A percentile compares a stretch with the other conserved stretches of the same genome.
phyloP scores from a whole-genome alignment of 768 basidiomycete genomes.

The Pleurotus platypus region DNA sequence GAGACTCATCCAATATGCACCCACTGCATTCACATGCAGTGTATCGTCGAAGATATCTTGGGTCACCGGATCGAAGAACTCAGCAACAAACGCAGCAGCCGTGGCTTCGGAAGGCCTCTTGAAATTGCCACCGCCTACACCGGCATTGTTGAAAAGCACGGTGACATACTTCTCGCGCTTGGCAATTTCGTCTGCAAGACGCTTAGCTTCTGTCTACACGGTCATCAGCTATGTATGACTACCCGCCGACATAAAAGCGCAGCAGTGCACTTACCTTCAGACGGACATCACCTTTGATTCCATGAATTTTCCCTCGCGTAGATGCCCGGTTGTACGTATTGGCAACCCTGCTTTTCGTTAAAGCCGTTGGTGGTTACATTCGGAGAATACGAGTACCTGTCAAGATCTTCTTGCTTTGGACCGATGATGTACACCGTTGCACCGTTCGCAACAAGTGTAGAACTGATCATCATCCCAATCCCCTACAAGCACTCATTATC shows the following conservation, averaged over 20 bases:
- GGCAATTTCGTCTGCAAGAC: constrained; percentile 35
- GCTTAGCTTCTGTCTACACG: constrained; percentile 36
- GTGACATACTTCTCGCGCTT: constrained; percentile 36
- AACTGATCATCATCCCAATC: constrained; percentile 48
- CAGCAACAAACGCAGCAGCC: constrained; percentile 34
- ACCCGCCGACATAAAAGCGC: neutral
- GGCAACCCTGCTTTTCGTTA: neutral
- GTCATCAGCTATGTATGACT: neutral
- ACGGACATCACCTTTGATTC: constrained; percentile 36
- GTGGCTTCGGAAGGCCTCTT: constrained; percentile 22
- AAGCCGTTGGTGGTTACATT: neutral
- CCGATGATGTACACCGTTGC: constrained; percentile 48
- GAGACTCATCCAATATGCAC: constrained; percentile 52
- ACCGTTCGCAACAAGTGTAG: constrained; percentile 43
- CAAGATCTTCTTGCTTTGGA: constrained; percentile 35
- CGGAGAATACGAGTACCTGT: constrained; percentile 21
- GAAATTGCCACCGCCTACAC: constrained; percentile 27
- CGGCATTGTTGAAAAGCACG: constrained; percentile 48
- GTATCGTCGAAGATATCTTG: constrained; percentile 33
- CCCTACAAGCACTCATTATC: constrained; percentile 23
- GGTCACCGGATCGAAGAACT: constrained; percentile 34
- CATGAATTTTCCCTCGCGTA: constrained; percentile 32
- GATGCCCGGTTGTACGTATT: constrained; percentile 33
- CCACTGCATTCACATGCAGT: constrained; percentile 36
- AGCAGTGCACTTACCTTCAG: constrained; percentile 27